Evolutionary conservation across 2,329 filamentous ascomycete species (phyloP).

Genomic region (Penicillium fuscoglaucum): DNA sequence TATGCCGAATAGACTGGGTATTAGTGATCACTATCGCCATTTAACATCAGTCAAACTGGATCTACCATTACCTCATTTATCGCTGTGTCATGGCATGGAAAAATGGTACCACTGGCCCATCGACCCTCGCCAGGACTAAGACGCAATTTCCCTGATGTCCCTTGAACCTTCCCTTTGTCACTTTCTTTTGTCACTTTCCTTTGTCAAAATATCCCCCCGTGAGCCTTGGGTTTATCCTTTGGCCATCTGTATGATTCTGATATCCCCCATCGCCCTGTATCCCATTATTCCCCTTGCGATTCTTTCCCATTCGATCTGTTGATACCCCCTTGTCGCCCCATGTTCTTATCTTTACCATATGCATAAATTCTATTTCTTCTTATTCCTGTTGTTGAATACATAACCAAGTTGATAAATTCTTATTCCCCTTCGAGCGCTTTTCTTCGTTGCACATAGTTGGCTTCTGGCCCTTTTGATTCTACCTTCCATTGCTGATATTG

Average conservation of each 20-base stretch:
- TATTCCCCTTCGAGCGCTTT: not conserved
- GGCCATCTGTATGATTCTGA: constrained; percentile 10
- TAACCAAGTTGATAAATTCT: not conserved
- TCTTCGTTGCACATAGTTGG: constrained; percentile 5
- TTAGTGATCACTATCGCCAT: not conserved
- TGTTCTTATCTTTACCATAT: constrained; percentile 18
- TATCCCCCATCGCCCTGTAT: constrained; percentile 6
- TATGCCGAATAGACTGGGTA: constrained; percentile 16
- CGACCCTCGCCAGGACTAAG: constrained; percentile 1
- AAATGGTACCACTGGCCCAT: not conserved
- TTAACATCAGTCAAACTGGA: not conserved
- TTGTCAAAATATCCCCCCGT: constrained; percentile 9
- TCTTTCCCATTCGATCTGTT: constrained; percentile 21
- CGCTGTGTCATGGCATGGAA: not conserved
- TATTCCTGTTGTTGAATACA: constrained; percentile 12
- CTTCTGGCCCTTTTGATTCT: not conserved
- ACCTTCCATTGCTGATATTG: constrained; percentile 1
- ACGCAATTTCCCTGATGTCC: constrained; percentile 20
- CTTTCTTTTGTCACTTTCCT: constrained; percentile 16
- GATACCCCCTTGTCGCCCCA: constrained; percentile 27
- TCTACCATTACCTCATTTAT: not conserved
- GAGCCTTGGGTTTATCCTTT: not conserved
- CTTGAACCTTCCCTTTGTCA: constrained; percentile 27
- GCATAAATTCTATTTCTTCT: constrained; percentile 20
- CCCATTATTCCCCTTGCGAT: constrained; percentile 8